Conservation (phyloP, 2,329 filamentous ascomycete genomes). For the Monilinia polystroma region DNA sequence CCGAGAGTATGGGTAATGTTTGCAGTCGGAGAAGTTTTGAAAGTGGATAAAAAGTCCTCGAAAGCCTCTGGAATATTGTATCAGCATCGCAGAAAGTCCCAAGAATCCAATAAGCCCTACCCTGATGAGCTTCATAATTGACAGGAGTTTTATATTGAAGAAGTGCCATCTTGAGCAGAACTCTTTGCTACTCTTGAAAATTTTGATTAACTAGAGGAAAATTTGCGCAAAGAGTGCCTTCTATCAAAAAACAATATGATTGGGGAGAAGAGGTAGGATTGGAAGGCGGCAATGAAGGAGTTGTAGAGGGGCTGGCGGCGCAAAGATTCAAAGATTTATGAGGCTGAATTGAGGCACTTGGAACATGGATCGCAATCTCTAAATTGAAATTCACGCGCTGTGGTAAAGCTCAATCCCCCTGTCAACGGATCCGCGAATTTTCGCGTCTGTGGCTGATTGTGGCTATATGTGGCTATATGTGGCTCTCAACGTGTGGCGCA, state of each 20-base stretch:
- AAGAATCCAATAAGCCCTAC: conserved; percentile 51
- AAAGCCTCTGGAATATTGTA: conserved; percentile 62
- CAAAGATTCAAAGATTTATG: conserved; percentile 20
- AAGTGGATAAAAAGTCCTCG: conserved; percentile 81
- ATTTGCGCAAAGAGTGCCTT: conserved; percentile 3
- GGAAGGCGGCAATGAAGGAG: neutral
- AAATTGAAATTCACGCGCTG: conserved; percentile 23
- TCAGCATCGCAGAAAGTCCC: conserved; percentile 10
- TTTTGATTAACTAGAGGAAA: neutral
- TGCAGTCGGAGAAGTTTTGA: conserved; percentile 74
- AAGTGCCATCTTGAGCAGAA: conserved; percentile 65
- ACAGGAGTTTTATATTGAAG: conserved; percentile 75
- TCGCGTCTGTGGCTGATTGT: conserved; percentile 12
- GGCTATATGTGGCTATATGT: conserved; percentile 10
- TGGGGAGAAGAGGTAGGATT: neutral
- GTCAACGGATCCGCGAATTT: conserved; percentile 19
- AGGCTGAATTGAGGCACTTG: conserved; percentile 19
- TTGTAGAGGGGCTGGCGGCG: conserved; percentile 13
- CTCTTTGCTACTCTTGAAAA: conserved; percentile 25
- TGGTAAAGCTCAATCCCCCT: conserved; percentile 12
- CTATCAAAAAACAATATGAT: neutral
- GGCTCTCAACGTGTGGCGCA: neutral
- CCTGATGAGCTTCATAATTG: conserved; percentile 83
- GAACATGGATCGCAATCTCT: conserved; percentile 18
- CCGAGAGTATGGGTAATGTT: conserved; percentile 80